Conservation (phyloP, 208 protist species). For the Blechomonas ayalai region DNA sequence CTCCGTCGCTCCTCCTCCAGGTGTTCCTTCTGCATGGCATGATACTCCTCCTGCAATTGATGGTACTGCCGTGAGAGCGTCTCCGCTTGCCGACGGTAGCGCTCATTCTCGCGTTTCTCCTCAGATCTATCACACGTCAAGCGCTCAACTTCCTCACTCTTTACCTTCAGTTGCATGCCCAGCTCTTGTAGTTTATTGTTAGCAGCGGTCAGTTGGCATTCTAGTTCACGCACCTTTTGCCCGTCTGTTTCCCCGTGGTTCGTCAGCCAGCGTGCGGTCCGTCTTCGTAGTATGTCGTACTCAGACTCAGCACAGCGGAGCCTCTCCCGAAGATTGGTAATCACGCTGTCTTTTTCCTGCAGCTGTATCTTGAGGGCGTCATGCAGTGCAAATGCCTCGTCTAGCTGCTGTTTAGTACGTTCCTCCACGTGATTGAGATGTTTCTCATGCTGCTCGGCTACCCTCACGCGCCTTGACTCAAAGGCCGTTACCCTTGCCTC, state of each 20-base stretch:
- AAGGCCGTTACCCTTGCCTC: conserved; percentile 75
- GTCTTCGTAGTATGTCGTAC: conserved; percentile 56
- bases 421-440: conserved; percentile 58
- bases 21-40: conserved; percentile 15
- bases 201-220: conserved; percentile 26
- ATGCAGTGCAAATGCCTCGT: conserved; percentile 36
- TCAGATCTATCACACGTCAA: conserved; percentile 23
- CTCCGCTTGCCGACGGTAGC: conserved; percentile 18
- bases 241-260: conserved; percentile 23
- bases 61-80: conserved; percentile 30
- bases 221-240: conserved; percentile 18
- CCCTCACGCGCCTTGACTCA: conserved; percentile 46
- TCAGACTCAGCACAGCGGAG: conserved; percentile 47
- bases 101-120: conserved; percentile 24
- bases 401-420: conserved; percentile 33
- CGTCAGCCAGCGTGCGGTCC: conserved; percentile 21
- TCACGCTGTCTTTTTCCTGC: conserved; percentile 36
- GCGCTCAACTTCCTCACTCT: conserved; percentile 8
- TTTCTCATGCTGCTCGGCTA: conserved; percentile 77
- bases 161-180: conserved; percentile 22
- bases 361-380: conserved; percentile 43
- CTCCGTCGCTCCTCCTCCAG: conserved; percentile 12
- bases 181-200: conserved; percentile 26
- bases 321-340: conserved; percentile 35
- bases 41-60: conserved; percentile 24